Conservation (phyloP, 2,329 filamentous ascomycete genomes). For the Pseudogymnoascus sp. region DNA sequence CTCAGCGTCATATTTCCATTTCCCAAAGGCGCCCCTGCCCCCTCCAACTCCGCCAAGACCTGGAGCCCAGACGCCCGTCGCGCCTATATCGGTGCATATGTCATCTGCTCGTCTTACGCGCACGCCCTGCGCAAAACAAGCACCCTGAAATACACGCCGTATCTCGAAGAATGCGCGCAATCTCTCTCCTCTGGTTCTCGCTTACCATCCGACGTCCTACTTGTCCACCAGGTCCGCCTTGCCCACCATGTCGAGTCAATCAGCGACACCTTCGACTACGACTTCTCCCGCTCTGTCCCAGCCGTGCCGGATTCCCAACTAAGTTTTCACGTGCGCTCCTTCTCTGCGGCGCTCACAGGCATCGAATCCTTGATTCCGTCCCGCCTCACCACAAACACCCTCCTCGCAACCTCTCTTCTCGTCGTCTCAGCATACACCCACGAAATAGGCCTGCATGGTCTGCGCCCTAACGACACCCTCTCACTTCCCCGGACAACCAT, state of each 20-base stretch:
- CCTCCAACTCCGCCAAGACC: not conserved
- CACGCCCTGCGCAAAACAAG: not conserved
- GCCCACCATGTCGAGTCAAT: constrained; percentile 8
- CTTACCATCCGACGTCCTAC: not conserved
- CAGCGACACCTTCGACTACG: constrained; percentile 9
- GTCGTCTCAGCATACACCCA: constrained; percentile 9
- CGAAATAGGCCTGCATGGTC: constrained; percentile 8
- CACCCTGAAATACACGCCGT: not conserved
- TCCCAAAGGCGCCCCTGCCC: not conserved
- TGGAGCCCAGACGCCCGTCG: constrained; percentile 9
- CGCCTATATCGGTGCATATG: constrained; percentile 10
- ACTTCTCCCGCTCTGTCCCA: not conserved
- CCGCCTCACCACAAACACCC: not conserved
- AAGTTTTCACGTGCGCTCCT: constrained; percentile 9
- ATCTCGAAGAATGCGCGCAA: constrained; percentile 10
- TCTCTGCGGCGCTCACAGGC: constrained; percentile 1
- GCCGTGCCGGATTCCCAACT: constrained; percentile 1
- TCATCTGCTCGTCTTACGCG: constrained; percentile 9
- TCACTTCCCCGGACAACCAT: constrained; percentile 8
- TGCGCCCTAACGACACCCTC: not conserved
- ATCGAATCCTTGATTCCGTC: constrained; percentile 6
- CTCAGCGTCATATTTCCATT: constrained; percentile 1
- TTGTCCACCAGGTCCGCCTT: constrained; percentile 9
- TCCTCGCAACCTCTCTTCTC: not conserved
- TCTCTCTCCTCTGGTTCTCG: constrained; percentile 7